Evolutionary conservation across 169 alveolate species (phyloP), one percentile per base, ranked within the genome.

Genomic region (Plasmodium reichenowi): DNA sequence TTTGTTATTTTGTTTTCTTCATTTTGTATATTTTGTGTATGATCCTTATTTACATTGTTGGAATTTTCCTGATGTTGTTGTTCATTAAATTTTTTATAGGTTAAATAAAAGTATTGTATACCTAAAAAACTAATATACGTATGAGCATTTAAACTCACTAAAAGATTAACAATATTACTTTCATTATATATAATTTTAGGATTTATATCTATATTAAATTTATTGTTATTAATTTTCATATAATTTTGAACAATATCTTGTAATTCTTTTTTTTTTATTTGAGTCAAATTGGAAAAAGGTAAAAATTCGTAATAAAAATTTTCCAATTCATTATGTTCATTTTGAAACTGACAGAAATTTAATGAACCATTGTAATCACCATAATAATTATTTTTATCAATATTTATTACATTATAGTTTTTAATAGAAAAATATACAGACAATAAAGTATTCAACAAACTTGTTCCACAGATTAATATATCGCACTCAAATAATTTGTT

Each of bases 281-380:
- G 29, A 58, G 32, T 12, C 54, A 26, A 20, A 10, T 26, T 45
- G 24, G 74, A 76, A 56, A 76, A 13, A 38, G 89, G 89, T 0
- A 76, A 15, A 64, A 47, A 76, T 76, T 76, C 89, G 29, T 76
- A 74, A 68, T 76, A 76, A 76, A 76, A 76, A 24, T 76, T 76
- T 32, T 76, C 58, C 20, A 76, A 63, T 10, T 64, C 52, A 1
- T 26, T 50, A 50, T 76, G 63, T 64, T 62, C 78, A 64, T 76
- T 70, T 64, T 76, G 71, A 64, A 76, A 76, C 52, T 76, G 89
- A 58, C 45, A 26, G 54, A 76, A 76, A 76, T 50, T 76, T 20
- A 76, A 64, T 26, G 89, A 76, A 76, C 89, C 63, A 58, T 76
- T 76, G 7, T 64, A 74, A 50, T 76, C 89, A 50, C 89, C 89